A percentile compares a stretch with the other conserved stretches of the same genome.
Conservation (phyloP, 805 yeast genomes). For the Candida nonsorbophila region DNA sequence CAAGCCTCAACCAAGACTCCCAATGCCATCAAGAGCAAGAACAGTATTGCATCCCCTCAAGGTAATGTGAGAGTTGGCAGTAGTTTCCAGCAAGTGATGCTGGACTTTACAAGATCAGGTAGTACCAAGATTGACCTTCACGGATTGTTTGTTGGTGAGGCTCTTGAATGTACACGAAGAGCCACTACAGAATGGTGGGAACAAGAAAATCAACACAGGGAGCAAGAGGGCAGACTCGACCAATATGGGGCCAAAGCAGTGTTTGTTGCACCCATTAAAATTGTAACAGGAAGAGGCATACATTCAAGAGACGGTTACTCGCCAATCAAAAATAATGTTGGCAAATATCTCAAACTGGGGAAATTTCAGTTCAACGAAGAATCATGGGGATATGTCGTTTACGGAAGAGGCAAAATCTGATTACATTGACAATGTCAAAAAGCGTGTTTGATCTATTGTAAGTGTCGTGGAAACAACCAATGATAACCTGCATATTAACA, state of each 20-base stretch:
- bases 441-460: no score
- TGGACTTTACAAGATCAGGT: background rate
- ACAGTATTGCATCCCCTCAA: background rate
- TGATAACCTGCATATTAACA: no score
- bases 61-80: background rate
- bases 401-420: constrained; percentile 11
- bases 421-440: no score
- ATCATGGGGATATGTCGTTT: constrained; percentile 15
- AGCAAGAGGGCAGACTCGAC: constrained; percentile 30
- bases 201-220: constrained; percentile 42
- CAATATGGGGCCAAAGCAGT: constrained; percentile 29
- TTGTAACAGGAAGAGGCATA: constrained; percentile 67
- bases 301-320: constrained; percentile 60
- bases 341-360: constrained; percentile 27
- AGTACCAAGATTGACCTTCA: constrained; percentile 50
- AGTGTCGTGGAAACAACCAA: no score
- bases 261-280: constrained; percentile 37
- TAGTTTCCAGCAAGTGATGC: background rate
- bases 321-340: constrained; percentile 40
- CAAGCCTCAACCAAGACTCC: no score
- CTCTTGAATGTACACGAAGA: constrained; percentile 28
- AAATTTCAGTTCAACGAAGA: constrained; percentile 45
- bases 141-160: constrained; percentile 43
- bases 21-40: background rate
- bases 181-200: constrained; percentile 59